Evolutionary conservation across 257 asterid genomes (phyloP), one percentile per base, ranked within the genome.

Genomic region (Galeopsis tetrahit): DNA sequence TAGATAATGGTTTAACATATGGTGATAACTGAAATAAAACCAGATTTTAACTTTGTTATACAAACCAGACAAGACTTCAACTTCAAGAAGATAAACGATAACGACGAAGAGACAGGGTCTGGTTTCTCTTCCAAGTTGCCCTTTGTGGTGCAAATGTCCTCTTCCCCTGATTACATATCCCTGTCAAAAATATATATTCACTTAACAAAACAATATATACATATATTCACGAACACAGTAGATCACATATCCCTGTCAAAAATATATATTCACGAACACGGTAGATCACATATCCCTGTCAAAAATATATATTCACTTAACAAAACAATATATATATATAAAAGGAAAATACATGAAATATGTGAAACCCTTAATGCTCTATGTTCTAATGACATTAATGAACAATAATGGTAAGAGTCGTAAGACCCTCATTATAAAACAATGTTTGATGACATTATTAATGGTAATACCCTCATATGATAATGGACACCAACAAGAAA

Each of bases 211-310:
- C 14, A 32, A 65, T 28, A 31, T 7, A 44, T n/a, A n/a, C n/a
- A n/a, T 10, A 3, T 9, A 1, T n/a, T n/a, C n/a, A n/a, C n/a
- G 75, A 33, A 71, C 75, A 64, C 77, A 70, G 63, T 72, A 72
- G 13, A 62, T 10, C 7, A 72, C 77, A 63, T 72, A 72, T 21
- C 77, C 77, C 77, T 55, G 61, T 55, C 1, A n/a, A 44, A 6
- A 5, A n/a, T 51, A 14, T 5, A 0, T 2, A 2, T 11, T 9
- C 75, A 32, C 75, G 75, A 33, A 71, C 75, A 64, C 77, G 77
- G 63, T 72, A 72, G 13, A 62, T 10, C 7, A 72, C 77, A 63
- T 72, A 72, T 21, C 77, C 77, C 77, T 72, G 34, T 15, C 4
- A 71, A 7, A 21, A 35, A 0, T 14, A 0, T 7, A 49, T 13